phyloP scores from a whole-genome alignment of 805 yeast genomes.

The Suhomyces sp. region DNA sequence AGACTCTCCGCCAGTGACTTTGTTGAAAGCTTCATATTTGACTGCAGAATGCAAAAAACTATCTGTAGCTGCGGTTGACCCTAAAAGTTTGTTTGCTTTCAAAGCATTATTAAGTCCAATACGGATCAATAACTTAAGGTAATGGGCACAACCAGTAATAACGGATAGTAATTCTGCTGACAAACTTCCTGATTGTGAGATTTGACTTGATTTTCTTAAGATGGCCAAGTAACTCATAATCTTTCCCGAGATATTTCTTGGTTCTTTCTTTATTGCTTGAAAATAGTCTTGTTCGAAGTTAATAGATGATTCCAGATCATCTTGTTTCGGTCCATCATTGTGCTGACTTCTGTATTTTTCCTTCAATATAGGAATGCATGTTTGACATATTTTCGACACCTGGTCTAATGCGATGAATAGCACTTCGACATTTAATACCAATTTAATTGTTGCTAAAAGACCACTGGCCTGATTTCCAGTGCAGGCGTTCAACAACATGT shows the following conservation, averaged over 20 bases:
- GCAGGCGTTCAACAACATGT: slow-evolving; percentile 84
- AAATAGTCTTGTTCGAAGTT: slow-evolving; percentile 27
- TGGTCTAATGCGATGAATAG: slow-evolving; percentile 73
- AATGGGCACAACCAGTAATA: slow-evolving; percentile 90
- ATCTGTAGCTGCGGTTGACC: slow-evolving; percentile 61
- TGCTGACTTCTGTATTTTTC: slow-evolving; percentile 8
- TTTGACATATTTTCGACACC: slow-evolving; percentile 8
- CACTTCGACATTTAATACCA: slow-evolving; percentile 72
- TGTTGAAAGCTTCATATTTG: slow-evolving; percentile 19
- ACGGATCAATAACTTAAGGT: slow-evolving; percentile 79
- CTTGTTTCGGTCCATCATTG: background rate
- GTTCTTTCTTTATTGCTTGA: slow-evolving; percentile 54
- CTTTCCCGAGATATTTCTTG: slow-evolving; percentile 85
- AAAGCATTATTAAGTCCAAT: slow-evolving; percentile 77
- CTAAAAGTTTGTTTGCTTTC: slow-evolving; percentile 57
- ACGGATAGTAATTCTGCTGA: slow-evolving; percentile 73
- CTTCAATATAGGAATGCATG: slow-evolving; percentile 9
- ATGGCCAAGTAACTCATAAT: slow-evolving; percentile 86
- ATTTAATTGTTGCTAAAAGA: slow-evolving; percentile 62
- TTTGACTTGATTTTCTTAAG: slow-evolving; percentile 57
- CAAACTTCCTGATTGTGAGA: slow-evolving; percentile 40
- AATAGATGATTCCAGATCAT: slow-evolving; percentile 13
- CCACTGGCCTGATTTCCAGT: slow-evolving; percentile 70
- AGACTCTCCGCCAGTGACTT: slow-evolving; percentile 5
- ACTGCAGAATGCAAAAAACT: slow-evolving; percentile 54